Conservation (phyloP, 345 rosid species). For the Pseudoturritis turrita region DNA sequence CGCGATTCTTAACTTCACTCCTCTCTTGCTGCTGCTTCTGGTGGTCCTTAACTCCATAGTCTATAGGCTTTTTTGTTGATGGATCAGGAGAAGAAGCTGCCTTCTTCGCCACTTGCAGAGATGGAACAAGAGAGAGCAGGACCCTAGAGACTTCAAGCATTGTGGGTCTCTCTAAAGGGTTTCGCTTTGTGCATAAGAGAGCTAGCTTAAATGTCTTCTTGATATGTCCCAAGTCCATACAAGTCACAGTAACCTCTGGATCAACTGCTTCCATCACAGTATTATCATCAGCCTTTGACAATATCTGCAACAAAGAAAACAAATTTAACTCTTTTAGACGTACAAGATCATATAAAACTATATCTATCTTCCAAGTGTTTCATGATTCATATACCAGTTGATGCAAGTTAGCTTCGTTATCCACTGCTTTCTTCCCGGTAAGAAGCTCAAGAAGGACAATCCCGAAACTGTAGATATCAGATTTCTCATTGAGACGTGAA, state of each 20-base stretch:
- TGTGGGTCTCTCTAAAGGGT: conserved; percentile 75
- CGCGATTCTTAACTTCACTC: background rate
- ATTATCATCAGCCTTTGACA: conserved; percentile 67
- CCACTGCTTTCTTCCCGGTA: conserved; percentile 95
- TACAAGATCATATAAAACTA: background rate
- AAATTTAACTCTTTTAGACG: background rate
- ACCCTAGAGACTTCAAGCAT: conserved; percentile 88
- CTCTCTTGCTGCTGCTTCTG: conserved; percentile 5
- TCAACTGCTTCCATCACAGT: conserved; percentile 94
- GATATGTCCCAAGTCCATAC: conserved; percentile 56
- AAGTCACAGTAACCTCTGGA: conserved; percentile 80
- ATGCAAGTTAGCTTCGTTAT: conserved; percentile 82
- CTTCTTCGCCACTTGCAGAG: conserved; percentile 38
- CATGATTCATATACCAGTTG: conserved; percentile 58
- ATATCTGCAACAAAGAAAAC: conserved; percentile 41
- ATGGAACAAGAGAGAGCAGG: conserved; percentile 60
- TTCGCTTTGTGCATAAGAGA: conserved; percentile 65
- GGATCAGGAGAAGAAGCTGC: conserved; percentile 33
- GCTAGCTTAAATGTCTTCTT: conserved; percentile 78
- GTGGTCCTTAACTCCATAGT: conserved; percentile 28
- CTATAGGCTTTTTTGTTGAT: conserved; percentile 41
- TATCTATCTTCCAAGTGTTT: background rate
- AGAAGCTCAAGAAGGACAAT: conserved; percentile 91
- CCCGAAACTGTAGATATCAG: conserved; percentile 96
- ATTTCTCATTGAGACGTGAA: conserved; percentile 75